A percentile compares a stretch with the other conserved stretches of the same genome.
Conservation (phyloP, 164 flowering plant species). For the Paratinospora sagittata region DNA sequence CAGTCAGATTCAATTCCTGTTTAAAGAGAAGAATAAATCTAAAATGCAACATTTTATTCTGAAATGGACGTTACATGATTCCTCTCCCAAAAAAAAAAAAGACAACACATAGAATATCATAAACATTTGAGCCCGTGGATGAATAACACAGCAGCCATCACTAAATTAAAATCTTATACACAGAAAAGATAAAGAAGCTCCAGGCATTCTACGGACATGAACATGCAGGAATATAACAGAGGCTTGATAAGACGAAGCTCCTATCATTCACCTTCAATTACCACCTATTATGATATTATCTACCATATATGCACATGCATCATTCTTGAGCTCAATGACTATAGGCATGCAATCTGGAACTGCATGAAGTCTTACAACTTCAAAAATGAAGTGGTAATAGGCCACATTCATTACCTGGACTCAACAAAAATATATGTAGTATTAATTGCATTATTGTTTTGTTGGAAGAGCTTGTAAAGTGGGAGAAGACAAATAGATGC, state of each 20-base stretch:
- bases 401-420: not conserved
- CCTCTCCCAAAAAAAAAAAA: too few species aligned
- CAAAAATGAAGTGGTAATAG: not conserved
- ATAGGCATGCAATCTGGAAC: not conserved
- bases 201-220: not conserved
- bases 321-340: not conserved
- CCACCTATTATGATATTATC: too few species aligned
- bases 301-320: not conserved
- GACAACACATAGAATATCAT: not conserved
- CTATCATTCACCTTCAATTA: not conserved
- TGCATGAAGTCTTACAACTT: not conserved
- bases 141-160: not conserved
- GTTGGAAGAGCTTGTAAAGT: not conserved
- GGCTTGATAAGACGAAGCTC: not conserved
- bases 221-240: not conserved
- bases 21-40: too few species aligned
- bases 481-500: not conserved
- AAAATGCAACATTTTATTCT: too few species aligned
- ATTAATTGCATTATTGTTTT: not conserved
- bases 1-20: too few species aligned
- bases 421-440: not conserved
- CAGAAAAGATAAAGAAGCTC: not conserved
- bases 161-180: too few species aligned
- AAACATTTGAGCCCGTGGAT: not conserved
- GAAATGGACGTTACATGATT: not conserved